phyloP scores from a whole-genome alignment of 2,329 filamentous ascomycete species.

The Aspergillus japonicus region DNA sequence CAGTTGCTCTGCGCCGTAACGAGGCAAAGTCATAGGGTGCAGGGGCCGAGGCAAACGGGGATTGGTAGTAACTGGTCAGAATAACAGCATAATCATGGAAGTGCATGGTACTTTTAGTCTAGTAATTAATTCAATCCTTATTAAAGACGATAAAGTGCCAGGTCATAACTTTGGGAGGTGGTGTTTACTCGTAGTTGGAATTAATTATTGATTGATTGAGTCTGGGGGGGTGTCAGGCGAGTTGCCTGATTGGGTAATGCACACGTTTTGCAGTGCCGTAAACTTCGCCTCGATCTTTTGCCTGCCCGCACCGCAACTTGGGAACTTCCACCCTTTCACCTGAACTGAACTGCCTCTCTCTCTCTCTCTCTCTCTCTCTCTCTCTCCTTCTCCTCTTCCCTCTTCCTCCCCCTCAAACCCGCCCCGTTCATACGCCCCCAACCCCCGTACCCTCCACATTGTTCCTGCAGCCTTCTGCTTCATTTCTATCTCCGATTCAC shows the following conservation, averaged over 20 bases:
- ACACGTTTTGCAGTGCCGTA: conserved; percentile 1
- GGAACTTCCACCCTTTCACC: neutral
- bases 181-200: too few species aligned
- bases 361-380: neutral
- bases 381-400: neutral
- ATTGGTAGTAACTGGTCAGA: neutral
- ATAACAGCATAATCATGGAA: neutral
- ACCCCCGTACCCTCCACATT: neutral
- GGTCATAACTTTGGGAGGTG: too few species aligned
- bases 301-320: neutral
- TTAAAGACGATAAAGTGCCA: too few species aligned
- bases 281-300: conserved; percentile 3
- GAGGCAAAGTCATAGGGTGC: neutral
- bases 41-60: neutral
- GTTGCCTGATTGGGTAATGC: conserved; percentile 19
- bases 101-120: too few species aligned
- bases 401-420: neutral
- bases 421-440: neutral
- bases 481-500: neutral
- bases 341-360: neutral
- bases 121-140: too few species aligned
- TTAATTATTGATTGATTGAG: neutral
- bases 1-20: neutral
- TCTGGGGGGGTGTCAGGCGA: neutral
- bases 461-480: neutral